Evolutionary conservation across 176 grass and related monocot species (phyloP).

Genomic region (Thinopyrum elongatum): DNA sequence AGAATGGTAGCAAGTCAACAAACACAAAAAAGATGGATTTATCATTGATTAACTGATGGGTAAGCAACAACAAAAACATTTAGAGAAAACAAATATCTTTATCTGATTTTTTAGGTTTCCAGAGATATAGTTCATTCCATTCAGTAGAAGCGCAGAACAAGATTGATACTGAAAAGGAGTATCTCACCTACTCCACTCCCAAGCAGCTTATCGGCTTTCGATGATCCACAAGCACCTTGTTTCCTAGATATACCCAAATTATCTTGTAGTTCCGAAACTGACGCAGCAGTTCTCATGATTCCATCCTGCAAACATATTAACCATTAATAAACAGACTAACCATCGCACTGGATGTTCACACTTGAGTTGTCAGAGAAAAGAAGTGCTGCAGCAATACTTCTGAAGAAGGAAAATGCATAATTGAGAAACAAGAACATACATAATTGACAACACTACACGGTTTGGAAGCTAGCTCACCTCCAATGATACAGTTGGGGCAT

Average conservation of each 20-base stretch:
- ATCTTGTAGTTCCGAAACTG: slow-evolving; percentile 63
- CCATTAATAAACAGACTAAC: slow-evolving; percentile 20
- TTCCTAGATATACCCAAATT: slow-evolving; percentile 42
- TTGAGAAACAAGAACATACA: slow-evolving; percentile 7
- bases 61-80: slow-evolving; percentile 18
- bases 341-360: not conserved
- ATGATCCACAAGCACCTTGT: slow-evolving; percentile 33
- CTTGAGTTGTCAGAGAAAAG: not conserved
- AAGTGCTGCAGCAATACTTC: not conserved
- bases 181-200: slow-evolving; percentile 77
- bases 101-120: not conserved
- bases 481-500: slow-evolving; percentile 69
- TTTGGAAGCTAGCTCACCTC: slow-evolving; percentile 54
- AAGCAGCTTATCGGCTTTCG: slow-evolving; percentile 75
- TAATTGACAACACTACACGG: not conserved
- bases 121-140: not conserved
- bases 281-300: slow-evolving; percentile 42
- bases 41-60: not conserved
- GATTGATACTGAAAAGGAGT: not conserved
- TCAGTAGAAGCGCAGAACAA: slow-evolving; percentile 10
- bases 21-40: not conserved
- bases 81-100: not conserved
- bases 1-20: slow-evolving; percentile 28
- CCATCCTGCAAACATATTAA: slow-evolving; percentile 65
- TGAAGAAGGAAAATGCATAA: slow-evolving; percentile 13